These are phyloP conservation scores for Phytopythium delawarense DNA, from an alignment of 352 stramenopile species.

Conservation along the genomic window DNA sequence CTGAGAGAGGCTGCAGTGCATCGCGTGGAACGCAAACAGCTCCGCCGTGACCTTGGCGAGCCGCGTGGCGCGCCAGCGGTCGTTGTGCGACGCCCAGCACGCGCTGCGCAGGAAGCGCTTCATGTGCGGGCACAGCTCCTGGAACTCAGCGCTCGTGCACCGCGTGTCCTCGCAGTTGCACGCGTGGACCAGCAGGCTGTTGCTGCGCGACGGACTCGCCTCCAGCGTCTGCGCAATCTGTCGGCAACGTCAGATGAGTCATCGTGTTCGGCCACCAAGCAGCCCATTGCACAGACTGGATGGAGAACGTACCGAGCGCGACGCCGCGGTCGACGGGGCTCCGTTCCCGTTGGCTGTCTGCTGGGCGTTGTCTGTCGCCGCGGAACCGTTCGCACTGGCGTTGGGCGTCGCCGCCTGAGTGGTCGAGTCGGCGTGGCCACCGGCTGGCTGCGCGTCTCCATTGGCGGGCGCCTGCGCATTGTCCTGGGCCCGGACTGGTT, in stretches of 20 bases:
- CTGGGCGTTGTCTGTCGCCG: neutral
- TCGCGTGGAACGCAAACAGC: conserved; percentile 50
- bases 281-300: neutral
- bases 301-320: conserved; percentile 5
- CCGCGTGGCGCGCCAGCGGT: conserved; percentile 40
- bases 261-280: neutral
- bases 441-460: neutral
- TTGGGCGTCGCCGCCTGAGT: too few species aligned
- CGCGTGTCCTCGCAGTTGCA: conserved; percentile 47
- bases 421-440: neutral
- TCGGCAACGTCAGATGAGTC: neutral
- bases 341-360: conserved; percentile 1
- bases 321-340: conserved; percentile 16
- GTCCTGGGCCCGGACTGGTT: conserved; percentile 2
- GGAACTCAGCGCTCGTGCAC: conserved; percentile 33
- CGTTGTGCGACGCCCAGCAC: conserved; percentile 62
- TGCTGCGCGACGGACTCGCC: conserved; percentile 36
- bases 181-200: conserved; percentile 51
- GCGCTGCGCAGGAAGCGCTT: conserved; percentile 64
- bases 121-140: conserved; percentile 50
- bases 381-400: neutral
- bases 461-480: neutral
- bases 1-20: conserved; percentile 32
- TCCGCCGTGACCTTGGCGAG: conserved; percentile 44
- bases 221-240: conserved; percentile 44